Evolutionary conservation across 441 rosid genomes (phyloP).

Genomic region (Pelargonium exstipulatum): DNA sequence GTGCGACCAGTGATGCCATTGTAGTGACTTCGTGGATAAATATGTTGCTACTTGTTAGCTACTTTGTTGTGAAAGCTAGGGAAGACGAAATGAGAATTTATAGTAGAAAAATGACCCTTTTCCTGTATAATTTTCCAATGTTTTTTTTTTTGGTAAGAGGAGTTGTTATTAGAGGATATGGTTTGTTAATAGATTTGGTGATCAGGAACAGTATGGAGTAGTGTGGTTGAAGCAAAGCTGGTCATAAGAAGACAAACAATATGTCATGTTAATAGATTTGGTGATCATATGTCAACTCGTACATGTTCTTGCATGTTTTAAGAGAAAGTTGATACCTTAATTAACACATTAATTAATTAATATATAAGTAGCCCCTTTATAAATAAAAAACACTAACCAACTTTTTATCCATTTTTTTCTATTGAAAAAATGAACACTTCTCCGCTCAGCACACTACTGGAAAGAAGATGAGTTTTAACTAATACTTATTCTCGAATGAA

Average conservation of each 20-base stretch:
- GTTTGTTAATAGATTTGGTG: slow-evolving; percentile 4
- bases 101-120: neutral
- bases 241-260: neutral
- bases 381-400: no score
- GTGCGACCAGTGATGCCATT: neutral
- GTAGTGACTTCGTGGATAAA: neutral
- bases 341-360: neutral
- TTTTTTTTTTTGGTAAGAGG: neutral
- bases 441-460: no score
- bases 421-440: no score
- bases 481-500: no score
- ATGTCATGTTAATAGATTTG: neutral
- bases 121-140: neutral
- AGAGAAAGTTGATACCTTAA: neutral
- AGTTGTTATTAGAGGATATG: neutral
- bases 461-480: no score
- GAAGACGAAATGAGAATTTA: neutral
- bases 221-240: neutral
- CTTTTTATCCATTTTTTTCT: no score
- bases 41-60: neutral
- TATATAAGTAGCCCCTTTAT: no score
- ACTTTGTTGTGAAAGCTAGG: neutral
- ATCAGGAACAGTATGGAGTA: slow-evolving; percentile 1
- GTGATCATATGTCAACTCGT: neutral
- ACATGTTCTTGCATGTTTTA: slow-evolving; percentile 1